Evolutionary conservation across 2,329 filamentous ascomycete species (phyloP), one percentile per base, ranked within the genome.

Genomic region (Trichoderma sp.): DNA sequence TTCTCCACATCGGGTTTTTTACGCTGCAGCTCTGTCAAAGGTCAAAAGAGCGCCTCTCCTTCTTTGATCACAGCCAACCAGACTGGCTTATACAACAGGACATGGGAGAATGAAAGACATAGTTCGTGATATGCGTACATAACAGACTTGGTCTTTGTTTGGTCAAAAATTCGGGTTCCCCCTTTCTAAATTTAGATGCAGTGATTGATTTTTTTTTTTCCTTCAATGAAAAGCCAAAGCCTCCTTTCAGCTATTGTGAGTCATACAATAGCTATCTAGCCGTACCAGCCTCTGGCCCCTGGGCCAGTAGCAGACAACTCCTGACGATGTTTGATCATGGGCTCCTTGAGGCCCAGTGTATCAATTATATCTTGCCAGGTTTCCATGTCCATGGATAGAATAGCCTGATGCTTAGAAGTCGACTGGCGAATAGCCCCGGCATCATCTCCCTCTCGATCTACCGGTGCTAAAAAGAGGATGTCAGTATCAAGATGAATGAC

Each of bases 321-420:
- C 71, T 87, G 82, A 19, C 96, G 88, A 78, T 97, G 92, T n/a
- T 90, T 87, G 71, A 99, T 98, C 79, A 97, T 90, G 1, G 92
- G 85, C 72, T 93, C 85, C n/a, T 82, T 86, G 72, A 98, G 93
- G 31, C 91, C 83, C 75, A 94, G 96, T 0, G 88, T 88, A 11
- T 91, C 79, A 60, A 97, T 90, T 56, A 97, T 84, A 24, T 92
- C 87, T 73, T 88, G 83, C 95, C 95, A 99, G 0, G 88, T 92
- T 1, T 88, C 85, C 83, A 94, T 96, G 74, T 98, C 94, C 71
- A 99, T 87, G 14, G 92, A 91, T 77, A 98, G 88, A 27, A 99
- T 91, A 14, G 94, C 92, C 80, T 99, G 96, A 72, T 96, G 91
- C 74, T 92, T 89, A 70, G 88, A 84, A 21, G 88, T 83, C 52